These are phyloP conservation scores for Miscanthus sacchariflorus DNA, from an alignment of 202 grass and related monocot species.

Conservation along the genomic window DNA sequence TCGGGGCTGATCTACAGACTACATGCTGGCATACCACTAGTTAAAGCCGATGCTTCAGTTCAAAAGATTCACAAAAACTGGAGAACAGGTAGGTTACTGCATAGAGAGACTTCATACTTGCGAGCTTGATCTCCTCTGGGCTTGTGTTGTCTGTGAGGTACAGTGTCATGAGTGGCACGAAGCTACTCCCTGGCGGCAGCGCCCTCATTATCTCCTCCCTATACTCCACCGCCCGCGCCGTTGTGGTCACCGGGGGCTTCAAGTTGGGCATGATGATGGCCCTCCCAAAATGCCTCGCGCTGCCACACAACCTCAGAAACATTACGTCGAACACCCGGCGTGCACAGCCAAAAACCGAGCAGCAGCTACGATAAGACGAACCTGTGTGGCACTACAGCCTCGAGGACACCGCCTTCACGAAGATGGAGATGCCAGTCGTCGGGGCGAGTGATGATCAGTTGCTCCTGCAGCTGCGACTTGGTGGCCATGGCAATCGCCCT, in stretches of 20 bases:
- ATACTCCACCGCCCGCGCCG: conserved; percentile 67
- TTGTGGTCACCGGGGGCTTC: conserved; percentile 90
- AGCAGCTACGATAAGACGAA: neutral
- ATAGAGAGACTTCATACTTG: conserved; percentile 52
- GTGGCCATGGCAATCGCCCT: conserved; percentile 44
- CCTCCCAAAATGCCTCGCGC: conserved; percentile 83
- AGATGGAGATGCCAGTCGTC: conserved; percentile 98
- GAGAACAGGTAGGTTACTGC: neutral
- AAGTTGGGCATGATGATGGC: conserved; percentile 96
- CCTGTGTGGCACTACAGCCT: conserved; percentile 79
- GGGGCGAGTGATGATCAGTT: conserved; percentile 71
- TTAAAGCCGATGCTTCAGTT: neutral
- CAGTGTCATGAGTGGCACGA: conserved; percentile 85
- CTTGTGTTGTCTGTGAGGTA: conserved; percentile 91
- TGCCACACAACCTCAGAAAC: conserved; percentile 47
- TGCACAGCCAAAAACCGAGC: conserved; percentile 15
- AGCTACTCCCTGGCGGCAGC: conserved; percentile 56
- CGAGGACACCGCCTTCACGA: conserved; percentile 68
- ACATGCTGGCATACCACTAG: neutral
- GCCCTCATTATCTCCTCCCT: conserved; percentile 76
- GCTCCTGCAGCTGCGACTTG: conserved; percentile 41
- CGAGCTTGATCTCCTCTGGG: conserved; percentile 76
- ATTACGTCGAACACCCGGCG: conserved; percentile 43
- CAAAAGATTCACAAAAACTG: neutral
- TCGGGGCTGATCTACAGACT: neutral